Base-by-base conservation (phyloP, 305 asterid species). In the Lippia alba region DNA sequence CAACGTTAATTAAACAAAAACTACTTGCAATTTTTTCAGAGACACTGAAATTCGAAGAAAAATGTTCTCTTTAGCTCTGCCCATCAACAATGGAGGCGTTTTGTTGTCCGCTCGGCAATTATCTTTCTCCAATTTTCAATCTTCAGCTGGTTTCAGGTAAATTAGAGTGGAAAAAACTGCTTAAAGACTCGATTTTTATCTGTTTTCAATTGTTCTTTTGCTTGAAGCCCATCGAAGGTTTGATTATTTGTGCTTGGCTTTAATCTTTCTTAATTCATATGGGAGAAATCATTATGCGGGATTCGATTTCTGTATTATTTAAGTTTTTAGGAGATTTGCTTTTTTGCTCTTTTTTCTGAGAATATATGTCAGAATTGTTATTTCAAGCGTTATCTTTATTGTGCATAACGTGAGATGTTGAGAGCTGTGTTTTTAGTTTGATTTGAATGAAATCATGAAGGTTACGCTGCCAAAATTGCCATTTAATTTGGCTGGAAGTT, bases 141-240 rank as follows among this genome's bases (percentile, higher is more conserved):
- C 82, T 61, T 67, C 85, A 10, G 55, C 81, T 62, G 79, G 72
- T 55, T 64, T 54, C 81, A 73, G 54, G 91, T 83, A 72, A 33
- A 83, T 56, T 24, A 66, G 36, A 1, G 8, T n/a, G 15, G 44
- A 15, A 30, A 24, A 17, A 53, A 12, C 56, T 3, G 5, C 14
- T 71, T 14, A 30, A 56, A 18, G 30, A 30, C 50, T 58, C 60
- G 30, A 4, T n/a, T 55, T 15, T 40, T 15, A 4, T 40, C 46
- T 2, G 34, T n/a, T 30, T 11, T 2, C 9, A 14, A 14, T 46
- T 49, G 20, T 54, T 50, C 8, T 40, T 44, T 61, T 64, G 20
- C 53, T 66, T 61, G 57, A 64, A 60, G 48, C 39, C 69, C 61
- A 51, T 69, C 4, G 7, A 7, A 51, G 39, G 54, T 4, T 51